Conservation (phyloP, 345 rosid species). For the Eucalyptus melliodora region DNA sequence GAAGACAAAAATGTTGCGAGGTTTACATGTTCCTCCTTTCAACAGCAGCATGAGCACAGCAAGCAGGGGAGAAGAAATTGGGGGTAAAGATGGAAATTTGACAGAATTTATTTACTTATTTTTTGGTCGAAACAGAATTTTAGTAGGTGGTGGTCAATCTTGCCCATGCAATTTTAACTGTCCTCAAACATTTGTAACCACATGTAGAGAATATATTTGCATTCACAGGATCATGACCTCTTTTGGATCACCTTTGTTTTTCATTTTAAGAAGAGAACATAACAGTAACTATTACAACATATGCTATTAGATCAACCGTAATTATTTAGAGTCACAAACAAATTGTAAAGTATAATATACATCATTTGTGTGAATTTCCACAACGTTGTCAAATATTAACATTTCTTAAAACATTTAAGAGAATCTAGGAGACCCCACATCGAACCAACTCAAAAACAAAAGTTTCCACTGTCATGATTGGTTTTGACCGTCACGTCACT, state of each 20-base stretch:
- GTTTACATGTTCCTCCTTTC: too few relatives aligned
- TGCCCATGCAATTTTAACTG: background rate
- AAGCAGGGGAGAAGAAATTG: background rate
- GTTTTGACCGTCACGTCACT: too few relatives aligned
- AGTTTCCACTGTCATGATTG: too few relatives aligned
- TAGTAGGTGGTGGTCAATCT: background rate
- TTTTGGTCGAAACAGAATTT: background rate
- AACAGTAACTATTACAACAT: background rate
- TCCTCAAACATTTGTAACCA: background rate
- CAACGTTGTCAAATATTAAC: too few relatives aligned
- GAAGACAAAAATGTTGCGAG: too few relatives aligned
- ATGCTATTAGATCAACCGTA: background rate
- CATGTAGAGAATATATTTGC: background rate
- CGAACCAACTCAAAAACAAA: too few relatives aligned
- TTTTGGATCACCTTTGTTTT: background rate
- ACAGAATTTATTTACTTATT: background rate
- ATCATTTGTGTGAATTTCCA: too few relatives aligned
- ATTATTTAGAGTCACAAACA: background rate
- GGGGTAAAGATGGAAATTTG: background rate
- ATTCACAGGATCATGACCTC: background rate
- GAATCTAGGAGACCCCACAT: too few relatives aligned
- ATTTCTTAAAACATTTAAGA: too few relatives aligned
- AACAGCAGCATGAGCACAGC: background rate
- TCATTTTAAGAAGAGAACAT: background rate
- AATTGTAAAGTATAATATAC: background rate